Base-by-base conservation (phyloP, 306 rosid genomes). In the Trifolium pratense region DNA sequence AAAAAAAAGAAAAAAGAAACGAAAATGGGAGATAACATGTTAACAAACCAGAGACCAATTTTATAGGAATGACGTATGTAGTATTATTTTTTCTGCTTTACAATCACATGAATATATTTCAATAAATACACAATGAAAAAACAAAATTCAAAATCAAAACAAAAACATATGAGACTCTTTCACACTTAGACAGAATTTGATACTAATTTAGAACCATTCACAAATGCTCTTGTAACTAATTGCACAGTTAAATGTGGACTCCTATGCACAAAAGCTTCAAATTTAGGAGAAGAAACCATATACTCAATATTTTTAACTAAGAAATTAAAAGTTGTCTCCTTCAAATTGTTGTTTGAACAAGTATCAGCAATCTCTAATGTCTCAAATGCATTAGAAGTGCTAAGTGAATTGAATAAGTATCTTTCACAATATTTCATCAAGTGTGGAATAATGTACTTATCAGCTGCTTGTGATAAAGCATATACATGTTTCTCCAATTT, bases 161-260 rank as follows among this genome's bases (percentile, higher is more conserved):
- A 68, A 3, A 46, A 49, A 31, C 6, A 59, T 4, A 2, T 6
- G 5, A 12, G 23, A 0, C 29, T 66, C 37, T 57, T 79, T 4
- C 39, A 23, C 46, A 34, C 34, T 51, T 2, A 40, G 14, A 40
- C 16, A 57, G 17, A 79, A 48, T 1, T 9, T 10, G 57, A 66
- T 40, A 29, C 32, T 29, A 57, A 83, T 40, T 80, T 87, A 46
- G 79, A 66, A 48, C 76, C 84, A 67, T 73, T 86, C 9, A 71
- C 79, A 0, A 83, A 82, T 32, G 89, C 94, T 66, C 89, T 89
- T 0, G 91, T 81, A 78, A 94, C 84, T 2, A 80, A 84, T 57
- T 89, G 88, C 56, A 91, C 83, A 31, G 87, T 76, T 0, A 91
- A 73, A 59, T 89, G 97, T 0, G 98, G 98, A 79, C 84, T 79